Conservation (phyloP, 2,329 filamentous ascomycete genomes). For the Fusarium tricinctum region DNA sequence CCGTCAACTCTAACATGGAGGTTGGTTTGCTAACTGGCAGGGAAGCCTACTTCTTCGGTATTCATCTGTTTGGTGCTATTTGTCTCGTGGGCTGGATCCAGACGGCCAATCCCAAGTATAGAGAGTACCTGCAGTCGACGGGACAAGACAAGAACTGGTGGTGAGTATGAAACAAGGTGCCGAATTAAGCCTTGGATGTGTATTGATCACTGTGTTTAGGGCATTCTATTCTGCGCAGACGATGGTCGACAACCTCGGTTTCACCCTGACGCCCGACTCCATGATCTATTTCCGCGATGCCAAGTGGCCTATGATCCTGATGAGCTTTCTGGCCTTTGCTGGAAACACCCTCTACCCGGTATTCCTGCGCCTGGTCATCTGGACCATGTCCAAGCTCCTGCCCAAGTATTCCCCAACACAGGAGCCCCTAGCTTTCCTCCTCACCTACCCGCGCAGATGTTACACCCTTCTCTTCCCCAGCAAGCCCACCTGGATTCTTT, state of each 20-base stretch:
- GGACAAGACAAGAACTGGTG: slow-evolving; percentile 62
- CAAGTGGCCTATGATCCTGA: slow-evolving; percentile 59
- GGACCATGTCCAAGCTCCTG: slow-evolving; percentile 63
- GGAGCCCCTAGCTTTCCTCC: slow-evolving; percentile 59
- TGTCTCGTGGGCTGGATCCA: slow-evolving; percentile 64
- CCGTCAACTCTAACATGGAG: fast-evolving
- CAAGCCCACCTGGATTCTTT: slow-evolving; percentile 70
- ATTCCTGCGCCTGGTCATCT: slow-evolving; percentile 70
- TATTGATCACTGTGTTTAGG: slow-evolving; percentile 47
- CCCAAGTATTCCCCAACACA: slow-evolving; percentile 58
- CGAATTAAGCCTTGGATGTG: too few relatives aligned
- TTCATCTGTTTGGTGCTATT: slow-evolving; percentile 62
- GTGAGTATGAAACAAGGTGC: slow-evolving; percentile 49
- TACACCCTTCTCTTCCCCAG: slow-evolving; percentile 74
- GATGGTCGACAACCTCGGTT: slow-evolving; percentile 65
- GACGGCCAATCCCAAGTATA: slow-evolving; percentile 56
- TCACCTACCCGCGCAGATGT: slow-evolving; percentile 73
- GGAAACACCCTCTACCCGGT: slow-evolving; percentile 70
- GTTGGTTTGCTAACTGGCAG: slow-evolving; percentile 37
- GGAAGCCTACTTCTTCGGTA: slow-evolving; percentile 59
- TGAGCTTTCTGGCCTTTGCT: slow-evolving; percentile 63
- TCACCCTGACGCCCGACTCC: slow-evolving; percentile 65
- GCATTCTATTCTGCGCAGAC: slow-evolving; percentile 65
- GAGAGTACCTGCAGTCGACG: slow-evolving; percentile 54
- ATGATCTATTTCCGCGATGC: slow-evolving; percentile 64